Evolutionary conservation across 805 yeast genomes (phyloP).

Genomic region (Cyberlindnera xishuangbannaensis): DNA sequence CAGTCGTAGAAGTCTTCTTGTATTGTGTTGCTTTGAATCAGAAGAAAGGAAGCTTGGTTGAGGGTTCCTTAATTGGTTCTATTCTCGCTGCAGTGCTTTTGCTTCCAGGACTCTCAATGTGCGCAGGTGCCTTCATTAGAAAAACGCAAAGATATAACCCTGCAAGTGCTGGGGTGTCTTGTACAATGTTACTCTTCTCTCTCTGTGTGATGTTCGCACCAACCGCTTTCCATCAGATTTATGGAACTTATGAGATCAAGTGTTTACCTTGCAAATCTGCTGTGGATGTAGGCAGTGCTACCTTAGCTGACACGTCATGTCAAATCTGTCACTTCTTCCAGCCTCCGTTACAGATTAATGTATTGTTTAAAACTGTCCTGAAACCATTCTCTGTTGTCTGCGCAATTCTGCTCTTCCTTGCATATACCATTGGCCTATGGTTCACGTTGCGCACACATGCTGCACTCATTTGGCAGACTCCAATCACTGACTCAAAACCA

Average conservation of each 20-base stretch:
- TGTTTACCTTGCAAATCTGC: slow-evolving; percentile 50
- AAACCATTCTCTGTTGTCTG: slow-evolving; percentile 80
- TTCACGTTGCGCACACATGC: slow-evolving; percentile 96
- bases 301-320: slow-evolving; percentile 41
- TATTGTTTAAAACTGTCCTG: slow-evolving; percentile 58
- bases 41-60: slow-evolving; percentile 82
- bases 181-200: slow-evolving; percentile 91
- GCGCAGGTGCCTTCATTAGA: slow-evolving; percentile 90
- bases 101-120: slow-evolving; percentile 93
- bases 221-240: slow-evolving; percentile 81
- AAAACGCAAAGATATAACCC: slow-evolving; percentile 96
- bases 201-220: slow-evolving; percentile 90
- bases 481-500: slow-evolving; percentile 31
- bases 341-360: slow-evolving; percentile 66
- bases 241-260: slow-evolving; percentile 75
- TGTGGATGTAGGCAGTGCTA: slow-evolving; percentile 7
- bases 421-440: slow-evolving; percentile 84
- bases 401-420: slow-evolving; percentile 72
- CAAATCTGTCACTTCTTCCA: slow-evolving; percentile 71
- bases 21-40: slow-evolving; percentile 89
- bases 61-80: slow-evolving; percentile 93
- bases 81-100: slow-evolving; percentile 87
- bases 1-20: slow-evolving; percentile 86
- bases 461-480: slow-evolving; percentile 87
- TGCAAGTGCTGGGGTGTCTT: slow-evolving; percentile 92